Conservation (phyloP, 805 yeast species). For the Debaryomyces tyrocola region DNA sequence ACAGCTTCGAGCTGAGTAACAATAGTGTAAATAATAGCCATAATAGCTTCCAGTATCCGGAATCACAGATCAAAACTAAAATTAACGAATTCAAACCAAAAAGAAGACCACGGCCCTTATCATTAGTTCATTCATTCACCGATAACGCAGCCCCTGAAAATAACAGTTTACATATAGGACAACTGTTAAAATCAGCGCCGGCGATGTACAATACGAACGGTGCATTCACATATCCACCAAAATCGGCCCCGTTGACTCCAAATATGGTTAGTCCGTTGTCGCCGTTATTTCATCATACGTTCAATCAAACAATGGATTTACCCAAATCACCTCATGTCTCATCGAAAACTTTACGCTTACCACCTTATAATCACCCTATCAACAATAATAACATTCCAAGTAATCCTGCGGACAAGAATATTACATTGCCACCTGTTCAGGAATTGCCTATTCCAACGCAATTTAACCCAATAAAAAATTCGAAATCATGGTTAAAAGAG, state of each 20-base stretch:
- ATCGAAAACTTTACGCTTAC: background rate
- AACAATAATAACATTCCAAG: background rate
- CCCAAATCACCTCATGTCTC: background rate
- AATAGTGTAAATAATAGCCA: background rate
- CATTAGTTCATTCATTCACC: slow-evolving; percentile 33
- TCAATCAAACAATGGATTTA: slow-evolving; percentile 19
- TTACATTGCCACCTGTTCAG: slow-evolving; percentile 9
- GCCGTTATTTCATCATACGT: slow-evolving; percentile 41
- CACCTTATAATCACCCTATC: background rate
- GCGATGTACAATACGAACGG: background rate
- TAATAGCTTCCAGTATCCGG: background rate
- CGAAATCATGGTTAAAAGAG: background rate
- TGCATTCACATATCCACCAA: slow-evolving; percentile 9
- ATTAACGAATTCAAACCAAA: slow-evolving; percentile 34
- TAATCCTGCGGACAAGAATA: background rate
- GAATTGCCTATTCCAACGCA: slow-evolving; percentile 8
- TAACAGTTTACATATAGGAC: slow-evolving; percentile 1
- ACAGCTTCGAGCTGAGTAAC: background rate
- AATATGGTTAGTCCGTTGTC: slow-evolving; percentile 37
- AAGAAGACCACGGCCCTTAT: slow-evolving; percentile 39
- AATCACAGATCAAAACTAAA: background rate
- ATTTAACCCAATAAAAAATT: slow-evolving; percentile 3
- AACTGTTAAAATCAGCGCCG: slow-evolving; percentile 8
- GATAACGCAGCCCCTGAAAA: slow-evolving; percentile 11
- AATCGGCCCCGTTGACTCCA: slow-evolving; percentile 26